Evolutionary conservation across 1,284 basidiomycete species (phyloP).

Genomic region (Tausonia pullulans): DNA sequence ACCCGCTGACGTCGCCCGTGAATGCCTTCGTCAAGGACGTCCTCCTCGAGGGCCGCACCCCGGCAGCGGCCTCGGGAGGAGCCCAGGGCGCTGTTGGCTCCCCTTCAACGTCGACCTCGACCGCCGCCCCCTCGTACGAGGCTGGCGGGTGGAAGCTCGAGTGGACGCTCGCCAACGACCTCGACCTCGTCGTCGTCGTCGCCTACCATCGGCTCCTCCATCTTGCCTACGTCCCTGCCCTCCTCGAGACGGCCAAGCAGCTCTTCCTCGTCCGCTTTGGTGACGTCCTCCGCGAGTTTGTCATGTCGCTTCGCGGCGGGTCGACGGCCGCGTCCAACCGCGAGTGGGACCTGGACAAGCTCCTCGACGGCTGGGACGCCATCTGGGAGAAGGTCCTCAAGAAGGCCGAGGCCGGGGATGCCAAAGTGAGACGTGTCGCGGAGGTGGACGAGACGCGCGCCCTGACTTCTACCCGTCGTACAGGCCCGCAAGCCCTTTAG

Average conservation of each 20-base stretch:
- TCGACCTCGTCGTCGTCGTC: constrained; percentile 90
- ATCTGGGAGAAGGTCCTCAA: constrained; percentile 66
- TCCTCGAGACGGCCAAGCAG: constrained; percentile 64
- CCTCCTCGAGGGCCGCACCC: constrained; percentile 63
- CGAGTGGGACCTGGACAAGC: constrained; percentile 55
- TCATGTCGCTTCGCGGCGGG: constrained; percentile 56
- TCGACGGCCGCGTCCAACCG: constrained; percentile 33
- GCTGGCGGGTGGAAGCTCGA: constrained; percentile 81
- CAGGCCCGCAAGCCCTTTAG: background rate
- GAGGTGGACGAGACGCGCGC: background rate
- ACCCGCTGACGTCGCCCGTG: constrained; percentile 51
- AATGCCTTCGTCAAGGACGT: constrained; percentile 82
- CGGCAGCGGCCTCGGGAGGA: constrained; percentile 21
- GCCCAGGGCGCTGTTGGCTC: background rate
- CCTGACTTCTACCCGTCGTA: background rate
- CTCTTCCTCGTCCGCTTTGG: constrained; percentile 77
- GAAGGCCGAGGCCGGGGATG: constrained; percentile 61
- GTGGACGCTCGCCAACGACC: constrained; percentile 85
- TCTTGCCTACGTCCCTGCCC: constrained; percentile 82
- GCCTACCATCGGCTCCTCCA: constrained; percentile 95
- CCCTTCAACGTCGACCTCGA: constrained; percentile 19
- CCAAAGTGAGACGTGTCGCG: constrained; percentile 40
- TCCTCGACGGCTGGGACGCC: constrained; percentile 69
- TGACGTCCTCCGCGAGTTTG: constrained; percentile 66
- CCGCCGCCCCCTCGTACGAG: constrained; percentile 21